Evolutionary conservation across 192 early-diverging fungal genomes (phyloP).

Genomic region (Rhizophagus prolifer): DNA sequence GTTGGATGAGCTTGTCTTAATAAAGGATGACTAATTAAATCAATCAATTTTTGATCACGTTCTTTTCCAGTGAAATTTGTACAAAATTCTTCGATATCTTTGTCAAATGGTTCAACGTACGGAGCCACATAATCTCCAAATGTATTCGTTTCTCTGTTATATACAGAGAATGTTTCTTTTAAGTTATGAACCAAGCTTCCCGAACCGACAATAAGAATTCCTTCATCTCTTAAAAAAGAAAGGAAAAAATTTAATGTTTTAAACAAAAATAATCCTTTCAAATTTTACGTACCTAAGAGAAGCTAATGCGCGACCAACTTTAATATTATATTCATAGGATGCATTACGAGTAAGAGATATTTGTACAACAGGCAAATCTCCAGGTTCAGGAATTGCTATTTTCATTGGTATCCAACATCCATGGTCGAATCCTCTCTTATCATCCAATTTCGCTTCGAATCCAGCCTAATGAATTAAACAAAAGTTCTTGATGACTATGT

Average conservation of each 20-base stretch:
- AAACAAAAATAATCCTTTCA: background rate
- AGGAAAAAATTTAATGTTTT: background rate
- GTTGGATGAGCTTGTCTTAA: conserved; percentile 63
- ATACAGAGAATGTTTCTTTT: conserved; percentile 43
- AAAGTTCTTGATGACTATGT: background rate
- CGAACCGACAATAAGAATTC: conserved; percentile 63
- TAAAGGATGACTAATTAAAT: background rate
- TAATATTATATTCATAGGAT: conserved; percentile 53
- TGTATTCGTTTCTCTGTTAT: conserved; percentile 21
- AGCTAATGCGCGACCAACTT: conserved; percentile 51
- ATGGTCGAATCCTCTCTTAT: conserved; percentile 65
- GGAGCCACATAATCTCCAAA: conserved; percentile 36
- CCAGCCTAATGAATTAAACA: conserved; percentile 36
- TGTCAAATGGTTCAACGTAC: conserved; percentile 61
- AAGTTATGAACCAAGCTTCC: conserved; percentile 71
- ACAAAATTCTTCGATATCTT: conserved; percentile 47
- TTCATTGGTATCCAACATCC: conserved; percentile 71
- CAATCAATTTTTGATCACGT: background rate
- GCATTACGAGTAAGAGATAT: conserved; percentile 60
- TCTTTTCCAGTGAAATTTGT: conserved; percentile 1
- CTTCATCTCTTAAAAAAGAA: conserved; percentile 46
- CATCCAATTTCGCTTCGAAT: conserved; percentile 44
- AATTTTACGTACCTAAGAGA: conserved; percentile 41
- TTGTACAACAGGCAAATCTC: conserved; percentile 63
- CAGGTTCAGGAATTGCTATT: conserved; percentile 53